phyloP scores from a whole-genome alignment of 75 land plant species.

The Picea glauca region DNA sequence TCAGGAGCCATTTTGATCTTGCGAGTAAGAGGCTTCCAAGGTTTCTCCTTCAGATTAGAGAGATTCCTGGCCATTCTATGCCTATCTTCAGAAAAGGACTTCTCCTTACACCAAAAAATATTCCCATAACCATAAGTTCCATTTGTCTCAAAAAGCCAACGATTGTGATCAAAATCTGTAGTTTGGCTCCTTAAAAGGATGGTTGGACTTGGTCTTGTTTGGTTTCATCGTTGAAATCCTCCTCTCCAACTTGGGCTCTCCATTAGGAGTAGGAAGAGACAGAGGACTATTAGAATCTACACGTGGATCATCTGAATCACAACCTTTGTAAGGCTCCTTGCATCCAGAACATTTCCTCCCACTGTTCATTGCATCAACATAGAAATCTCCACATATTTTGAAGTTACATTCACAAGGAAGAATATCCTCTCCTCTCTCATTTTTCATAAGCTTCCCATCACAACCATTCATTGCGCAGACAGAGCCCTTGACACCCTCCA shows the following conservation, averaged over 20 bases:
- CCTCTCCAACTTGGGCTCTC: slow-evolving; percentile 35
- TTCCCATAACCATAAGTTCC: no score
- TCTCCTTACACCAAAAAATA: no score
- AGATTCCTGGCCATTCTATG: slow-evolving; percentile 18
- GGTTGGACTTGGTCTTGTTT: slow-evolving; percentile 19
- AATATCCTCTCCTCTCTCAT: no score
- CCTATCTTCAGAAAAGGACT: no score
- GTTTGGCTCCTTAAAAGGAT: slow-evolving; percentile 8
- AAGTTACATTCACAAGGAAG: slow-evolving; percentile 80
- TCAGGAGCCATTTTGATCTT: slow-evolving; percentile 43
- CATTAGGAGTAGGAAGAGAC: slow-evolving; percentile 23
- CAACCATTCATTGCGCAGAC: no score
- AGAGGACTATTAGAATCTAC: slow-evolving; percentile 5
- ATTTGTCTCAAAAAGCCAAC: no score
- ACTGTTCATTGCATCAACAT: slow-evolving; percentile 59
- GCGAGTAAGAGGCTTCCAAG: slow-evolving; percentile 37
- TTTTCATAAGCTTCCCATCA: no score
- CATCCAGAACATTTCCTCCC: slow-evolving; percentile 70
- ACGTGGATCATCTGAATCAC: slow-evolving; percentile 42
- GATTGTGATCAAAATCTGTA: no score
- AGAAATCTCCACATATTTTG: slow-evolving; percentile 88
- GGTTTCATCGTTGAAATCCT: slow-evolving; percentile 54
- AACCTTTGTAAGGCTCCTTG: slow-evolving; percentile 61
- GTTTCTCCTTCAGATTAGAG: slow-evolving; percentile 29
- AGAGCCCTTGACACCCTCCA: slow-evolving; percentile 14